These are phyloP conservation scores for Fusarium poae DNA, from an alignment of 2,329 filamentous ascomycete species.

Conservation along the genomic window DNA sequence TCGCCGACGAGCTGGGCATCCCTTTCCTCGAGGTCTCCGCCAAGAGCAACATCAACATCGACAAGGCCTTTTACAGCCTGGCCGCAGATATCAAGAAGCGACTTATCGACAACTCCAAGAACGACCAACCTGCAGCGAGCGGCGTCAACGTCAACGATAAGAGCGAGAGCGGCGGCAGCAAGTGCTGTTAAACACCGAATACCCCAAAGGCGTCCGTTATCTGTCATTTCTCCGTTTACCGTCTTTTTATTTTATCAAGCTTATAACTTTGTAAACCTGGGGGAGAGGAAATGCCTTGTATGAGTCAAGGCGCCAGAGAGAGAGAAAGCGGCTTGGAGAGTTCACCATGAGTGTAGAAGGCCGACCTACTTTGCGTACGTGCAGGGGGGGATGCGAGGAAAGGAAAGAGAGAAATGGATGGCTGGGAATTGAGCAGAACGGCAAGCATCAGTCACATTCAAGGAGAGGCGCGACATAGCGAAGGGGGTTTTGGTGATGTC, in stretches of 20 bases:
- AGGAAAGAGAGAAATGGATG: slow-evolving; percentile 36
- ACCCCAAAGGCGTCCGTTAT: slow-evolving; percentile 34
- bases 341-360: slow-evolving; percentile 28
- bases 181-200: slow-evolving; percentile 76
- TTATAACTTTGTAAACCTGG: slow-evolving; percentile 45
- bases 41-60: slow-evolving; percentile 99
- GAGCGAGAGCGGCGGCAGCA: slow-evolving; percentile 69
- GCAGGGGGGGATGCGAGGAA: slow-evolving; percentile 17
- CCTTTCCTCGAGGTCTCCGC: slow-evolving; percentile 98
- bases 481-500: slow-evolving; percentile 47
- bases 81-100: slow-evolving; percentile 98
- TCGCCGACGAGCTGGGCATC: slow-evolving; percentile 95
- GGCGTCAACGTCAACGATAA: slow-evolving; percentile 79
- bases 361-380: slow-evolving; percentile 11
- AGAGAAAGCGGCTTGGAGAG: slow-evolving; percentile 35
- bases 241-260: slow-evolving; percentile 46
- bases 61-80: slow-evolving; percentile 97
- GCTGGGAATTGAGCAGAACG: slow-evolving; percentile 35
- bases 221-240: slow-evolving; percentile 43
- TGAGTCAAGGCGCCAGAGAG: slow-evolving; percentile 29
- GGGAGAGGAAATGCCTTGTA: slow-evolving; percentile 27
- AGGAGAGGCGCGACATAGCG: slow-evolving; percentile 40
- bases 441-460: slow-evolving; percentile 41
- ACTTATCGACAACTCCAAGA: slow-evolving; percentile 90
- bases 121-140: slow-evolving; percentile 70